phyloP scores from a whole-genome alignment of 306 rosid species.

The Citrullus amarus region DNA sequence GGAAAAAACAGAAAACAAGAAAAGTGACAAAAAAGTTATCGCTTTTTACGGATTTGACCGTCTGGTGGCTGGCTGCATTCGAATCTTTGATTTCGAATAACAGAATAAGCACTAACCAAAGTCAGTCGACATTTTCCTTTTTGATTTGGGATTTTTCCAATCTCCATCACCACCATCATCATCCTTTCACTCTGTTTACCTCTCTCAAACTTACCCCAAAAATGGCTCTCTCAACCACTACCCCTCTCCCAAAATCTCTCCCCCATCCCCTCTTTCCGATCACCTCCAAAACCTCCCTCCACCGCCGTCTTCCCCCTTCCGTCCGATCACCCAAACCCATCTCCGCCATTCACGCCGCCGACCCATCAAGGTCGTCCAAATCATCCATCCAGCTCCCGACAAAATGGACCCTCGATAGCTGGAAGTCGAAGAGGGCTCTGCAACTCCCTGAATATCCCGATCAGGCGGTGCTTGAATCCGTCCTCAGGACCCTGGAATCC shows the following conservation, averaged over 20 bases:
- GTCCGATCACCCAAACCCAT: neutral
- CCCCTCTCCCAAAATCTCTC: constrained; percentile 10
- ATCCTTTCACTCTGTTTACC: neutral
- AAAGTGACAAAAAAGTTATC: neutral
- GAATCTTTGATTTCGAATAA: neutral
- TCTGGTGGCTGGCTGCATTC: neutral
- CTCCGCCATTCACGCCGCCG: constrained; percentile 26
- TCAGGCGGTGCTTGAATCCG: constrained; percentile 13
- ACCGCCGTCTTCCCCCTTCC: neutral
- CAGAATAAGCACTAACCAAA: neutral
- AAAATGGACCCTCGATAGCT: constrained; percentile 24
- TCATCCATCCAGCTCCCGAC: constrained; percentile 3
- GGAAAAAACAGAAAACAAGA: neutral
- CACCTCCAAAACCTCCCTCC: neutral
- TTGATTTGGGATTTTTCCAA: neutral
- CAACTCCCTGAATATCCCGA: constrained; percentile 32
- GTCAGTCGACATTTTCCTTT: neutral
- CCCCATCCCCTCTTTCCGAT: neutral
- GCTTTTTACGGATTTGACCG: neutral
- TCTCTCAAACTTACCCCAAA: neutral
- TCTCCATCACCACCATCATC: neutral
- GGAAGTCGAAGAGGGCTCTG: constrained; percentile 26
- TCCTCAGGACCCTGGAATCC: constrained; percentile 23
- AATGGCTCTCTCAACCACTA: constrained; percentile 12
- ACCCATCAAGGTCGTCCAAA: constrained; percentile 13